Percentiles rank a stretch among this genome's conserved stretches.
These are phyloP conservation scores for Tricholoma furcatifolium DNA, from an alignment of 768 basidiomycete species.

Conservation along the genomic window DNA sequence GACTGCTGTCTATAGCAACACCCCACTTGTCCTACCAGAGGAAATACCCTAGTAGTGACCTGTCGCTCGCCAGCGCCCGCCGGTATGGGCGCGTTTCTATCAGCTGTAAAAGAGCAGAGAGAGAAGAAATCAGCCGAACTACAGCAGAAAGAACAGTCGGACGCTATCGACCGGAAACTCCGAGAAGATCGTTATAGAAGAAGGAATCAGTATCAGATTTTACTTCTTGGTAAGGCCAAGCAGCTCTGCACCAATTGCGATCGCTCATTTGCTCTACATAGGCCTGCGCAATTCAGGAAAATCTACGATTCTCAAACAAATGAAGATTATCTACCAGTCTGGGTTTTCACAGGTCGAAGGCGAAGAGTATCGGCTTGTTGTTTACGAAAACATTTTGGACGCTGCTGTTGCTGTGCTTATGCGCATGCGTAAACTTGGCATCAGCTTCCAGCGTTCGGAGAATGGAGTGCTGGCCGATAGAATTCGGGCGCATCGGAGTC, in stretches of 20 bases:
- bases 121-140: too few species aligned
- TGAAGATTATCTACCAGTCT: slow-evolving; percentile 90
- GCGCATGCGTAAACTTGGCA: slow-evolving; percentile 74
- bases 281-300: slow-evolving; percentile 97
- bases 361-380: slow-evolving; percentile 61
- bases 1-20: too few species aligned
- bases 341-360: slow-evolving; percentile 78
- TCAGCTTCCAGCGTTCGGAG: slow-evolving; percentile 59
- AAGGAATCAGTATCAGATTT: slow-evolving; percentile 89
- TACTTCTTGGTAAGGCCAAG: slow-evolving; percentile 74
- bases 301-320: slow-evolving; percentile 92
- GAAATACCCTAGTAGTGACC: too few species aligned
- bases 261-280: slow-evolving; percentile 48
- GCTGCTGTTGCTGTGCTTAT: slow-evolving; percentile 77
- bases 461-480: slow-evolving; percentile 64
- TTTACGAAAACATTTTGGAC: slow-evolving; percentile 78
- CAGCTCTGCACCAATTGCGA: neutral
- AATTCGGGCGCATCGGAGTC: slow-evolving; percentile 52
- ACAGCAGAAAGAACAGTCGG: neutral
- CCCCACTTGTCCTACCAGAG: too few species aligned
- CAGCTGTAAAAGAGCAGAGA: too few species aligned
- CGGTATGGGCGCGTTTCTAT: too few species aligned
- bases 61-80: too few species aligned
- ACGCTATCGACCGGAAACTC: neutral
- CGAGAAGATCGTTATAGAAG: slow-evolving; percentile 47